Evolutionary conservation across 2,329 filamentous ascomycete species (phyloP), one percentile per base, ranked within the genome.

Genomic region (Xylariaceae sp.): DNA sequence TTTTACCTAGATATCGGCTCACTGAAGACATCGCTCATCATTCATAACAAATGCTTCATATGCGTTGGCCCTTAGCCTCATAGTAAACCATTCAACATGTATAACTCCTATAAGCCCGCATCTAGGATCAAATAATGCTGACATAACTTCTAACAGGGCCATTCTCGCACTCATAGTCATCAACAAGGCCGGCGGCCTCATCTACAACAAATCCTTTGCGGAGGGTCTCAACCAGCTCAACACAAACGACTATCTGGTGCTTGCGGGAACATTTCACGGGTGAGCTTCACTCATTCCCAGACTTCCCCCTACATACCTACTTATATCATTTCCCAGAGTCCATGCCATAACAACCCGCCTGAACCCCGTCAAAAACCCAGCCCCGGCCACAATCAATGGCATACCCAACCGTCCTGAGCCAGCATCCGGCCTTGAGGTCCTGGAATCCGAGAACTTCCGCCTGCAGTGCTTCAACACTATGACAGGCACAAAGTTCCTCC

Each of bases 221-320:
- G 83, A 92, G 39, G 87, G 81, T 41, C 81, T 99, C 52, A 88
- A 89, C 68, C 90, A 92, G 68, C 85, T 99, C 61, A 89, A 83
- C 59, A 92, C 89, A 60, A 99, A 99, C 68, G 94, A 99, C 76
- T 95, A 95, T 66, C 86, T 99, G 31, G 92, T 97, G 60, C 83
- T 99, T 27, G 94, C 94, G 6, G 94, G 94, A 50, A 99, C 94
- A 47, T 99, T 99, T 70, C 94, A 99, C 67, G 94, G 90, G 89
- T 91, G 74, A 55, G 71, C 63, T 32, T 58, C 66, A 15, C 58
- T 31, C 33, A 6, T 41, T 44, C 48, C 32, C 39, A 27, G 22
- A 41, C 14, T 30, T 17, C 15, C 40, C 30, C 15, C 43, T 11
- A 47, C 39, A 59, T 49, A 54, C 45, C 40, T 49, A 42, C 53